Base-by-base conservation (phyloP, 176 grass and related monocot species). In the bread wheat (Triticum aestivum) region DNA sequence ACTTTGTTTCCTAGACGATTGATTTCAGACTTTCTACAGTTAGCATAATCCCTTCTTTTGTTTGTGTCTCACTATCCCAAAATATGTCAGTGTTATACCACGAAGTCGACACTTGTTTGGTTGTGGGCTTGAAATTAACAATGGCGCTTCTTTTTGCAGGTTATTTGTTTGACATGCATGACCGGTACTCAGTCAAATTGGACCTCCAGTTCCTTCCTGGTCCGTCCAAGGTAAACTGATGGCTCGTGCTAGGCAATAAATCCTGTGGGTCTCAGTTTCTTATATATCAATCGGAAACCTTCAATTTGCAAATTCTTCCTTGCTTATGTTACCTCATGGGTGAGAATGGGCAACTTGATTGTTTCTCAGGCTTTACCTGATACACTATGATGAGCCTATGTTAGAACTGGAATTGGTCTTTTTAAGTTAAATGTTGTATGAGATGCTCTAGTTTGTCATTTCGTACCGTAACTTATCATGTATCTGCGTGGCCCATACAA, bases 401-500 rank as follows among this genome's bases (percentile, higher is more conserved):
- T 30, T 75, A 27, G 70, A 73, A 45, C 11, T 45, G 11, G n/a
- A 75, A 75, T 45, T 26, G 42, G 0, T 51, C 15, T 51, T 51
- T n/a, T 74, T 27, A 49, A 18, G 42, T 51, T 51, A 75, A 24
- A 8, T 75, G 13, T 51, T 51, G 44, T 30, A 51, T 75, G 42
- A 51, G 71, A 75, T 75, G 42, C 13, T 75, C 3, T 75, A 75
- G 42, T 75, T 75, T 69, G 14, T 75, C 24, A 75, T 49, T 41
- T 29, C 8, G 8, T 51, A 30, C 23, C 27, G 7, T 49, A 17
- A 75, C 42, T 75, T 49, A 51, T 51, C 42, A 49, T 75, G 24
- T 75, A 51, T 51, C 21, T 73, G 9, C 21, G 23, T 30, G 42
- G 26, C 6, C 72, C 41, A 75, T 75, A 51, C 42, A 75, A 27